phyloP scores from a whole-genome alignment of 139 green algal genomes.

The Chlamydomonas schloesseri region DNA sequence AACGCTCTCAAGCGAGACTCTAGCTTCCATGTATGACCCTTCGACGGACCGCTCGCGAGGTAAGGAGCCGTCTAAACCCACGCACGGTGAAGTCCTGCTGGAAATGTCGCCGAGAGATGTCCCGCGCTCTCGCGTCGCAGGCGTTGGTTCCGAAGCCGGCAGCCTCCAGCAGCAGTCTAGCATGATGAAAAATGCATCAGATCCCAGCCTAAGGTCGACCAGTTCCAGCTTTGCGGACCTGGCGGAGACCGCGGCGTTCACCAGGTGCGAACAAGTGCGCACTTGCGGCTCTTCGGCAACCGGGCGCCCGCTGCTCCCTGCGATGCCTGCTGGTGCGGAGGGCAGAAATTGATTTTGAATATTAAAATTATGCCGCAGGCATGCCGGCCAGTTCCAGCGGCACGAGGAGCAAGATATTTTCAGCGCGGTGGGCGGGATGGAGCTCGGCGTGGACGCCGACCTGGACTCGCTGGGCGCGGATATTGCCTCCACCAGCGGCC shows the following conservation, averaged over 20 bases:
- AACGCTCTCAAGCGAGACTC: slow-evolving; percentile 34
- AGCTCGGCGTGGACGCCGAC: slow-evolving; percentile 46
- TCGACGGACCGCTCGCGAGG: slow-evolving; percentile 37
- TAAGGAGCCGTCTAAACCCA: too few species aligned
- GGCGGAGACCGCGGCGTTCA: not conserved
- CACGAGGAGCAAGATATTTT: slow-evolving; percentile 64
- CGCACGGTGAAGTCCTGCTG: not conserved
- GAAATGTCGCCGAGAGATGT: not conserved
- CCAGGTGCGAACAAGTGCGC: not conserved
- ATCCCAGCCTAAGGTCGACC: slow-evolving; percentile 24
- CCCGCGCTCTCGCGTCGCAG: not conserved
- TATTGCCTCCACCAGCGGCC: not conserved
- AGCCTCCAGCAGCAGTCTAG: slow-evolving; percentile 38
- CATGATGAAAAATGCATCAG: slow-evolving; percentile 38
- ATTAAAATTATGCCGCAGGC: too few species aligned
- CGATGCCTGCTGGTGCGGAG: too few species aligned
- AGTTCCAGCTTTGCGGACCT: slow-evolving; percentile 33
- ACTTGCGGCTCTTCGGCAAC: not conserved
- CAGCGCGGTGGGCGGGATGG: slow-evolving; percentile 57
- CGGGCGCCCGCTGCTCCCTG: too few species aligned
- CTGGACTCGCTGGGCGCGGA: slow-evolving; percentile 25
- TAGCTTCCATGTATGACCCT: slow-evolving; percentile 36
- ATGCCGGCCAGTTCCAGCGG: not conserved
- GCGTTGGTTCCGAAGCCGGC: slow-evolving; percentile 12
- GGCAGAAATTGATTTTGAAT: too few species aligned